Evolutionary conservation across 148 eudicot species (phyloP).

Genomic region (Rhododendron ferrugineum): DNA sequence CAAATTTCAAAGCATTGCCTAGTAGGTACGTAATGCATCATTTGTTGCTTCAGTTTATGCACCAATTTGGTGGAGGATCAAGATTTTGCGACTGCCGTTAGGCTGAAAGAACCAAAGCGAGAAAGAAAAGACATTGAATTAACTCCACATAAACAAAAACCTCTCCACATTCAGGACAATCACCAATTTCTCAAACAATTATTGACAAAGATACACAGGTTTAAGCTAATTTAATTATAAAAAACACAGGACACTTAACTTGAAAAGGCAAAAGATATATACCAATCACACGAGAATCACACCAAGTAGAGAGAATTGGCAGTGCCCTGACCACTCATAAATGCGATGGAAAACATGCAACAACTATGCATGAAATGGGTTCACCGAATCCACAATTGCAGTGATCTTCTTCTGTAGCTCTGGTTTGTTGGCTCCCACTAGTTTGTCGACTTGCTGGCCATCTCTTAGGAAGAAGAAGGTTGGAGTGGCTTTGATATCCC

Average conservation of each 20-base stretch:
- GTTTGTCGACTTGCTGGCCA: conserved; percentile 84
- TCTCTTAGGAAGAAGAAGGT: conserved; percentile 94
- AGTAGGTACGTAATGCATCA: neutral
- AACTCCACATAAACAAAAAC: neutral
- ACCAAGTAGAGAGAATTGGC: neutral
- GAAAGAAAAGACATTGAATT: neutral
- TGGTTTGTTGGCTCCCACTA: conserved; percentile 91
- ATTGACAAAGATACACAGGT: neutral
- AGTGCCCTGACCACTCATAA: neutral
- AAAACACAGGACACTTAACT: neutral
- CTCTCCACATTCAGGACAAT: neutral
- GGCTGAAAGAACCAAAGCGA: neutral
- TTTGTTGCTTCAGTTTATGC: neutral
- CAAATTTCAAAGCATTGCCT: neutral
- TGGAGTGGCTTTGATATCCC: conserved; percentile 96
- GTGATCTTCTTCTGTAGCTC: conserved; percentile 79
- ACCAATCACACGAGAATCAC: neutral
- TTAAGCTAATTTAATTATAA: neutral
- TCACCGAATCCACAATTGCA: conserved; percentile 43
- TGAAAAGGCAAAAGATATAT: neutral
- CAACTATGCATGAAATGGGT: conserved; percentile 21
- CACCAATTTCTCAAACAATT: neutral
- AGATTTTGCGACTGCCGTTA: neutral
- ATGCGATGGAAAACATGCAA: neutral
- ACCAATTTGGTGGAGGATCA: neutral